Evolutionary conservation across 1,284 basidiomycete species (phyloP).

Genomic region (Leccinum griseonigrum): DNA sequence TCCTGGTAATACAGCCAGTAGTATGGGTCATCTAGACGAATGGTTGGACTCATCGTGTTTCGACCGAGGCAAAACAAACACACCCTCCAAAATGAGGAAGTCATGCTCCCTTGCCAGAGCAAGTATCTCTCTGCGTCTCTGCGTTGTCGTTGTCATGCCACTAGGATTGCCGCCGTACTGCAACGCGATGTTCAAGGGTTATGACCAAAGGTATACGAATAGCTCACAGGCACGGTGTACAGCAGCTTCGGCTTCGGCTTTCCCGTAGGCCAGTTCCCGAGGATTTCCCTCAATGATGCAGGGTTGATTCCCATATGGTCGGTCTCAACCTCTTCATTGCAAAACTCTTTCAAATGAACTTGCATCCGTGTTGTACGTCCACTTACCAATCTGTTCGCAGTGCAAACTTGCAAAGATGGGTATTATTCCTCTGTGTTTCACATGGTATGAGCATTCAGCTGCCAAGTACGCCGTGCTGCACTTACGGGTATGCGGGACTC

Average conservation of each 20-base stretch:
- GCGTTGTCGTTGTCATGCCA: slow-evolving; percentile 68
- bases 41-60: background rate
- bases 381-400: slow-evolving; percentile 60
- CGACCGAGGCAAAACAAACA: background rate
- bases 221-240: slow-evolving; percentile 71
- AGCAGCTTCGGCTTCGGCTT: slow-evolving; percentile 76
- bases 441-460: too few species aligned
- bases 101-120: slow-evolving; percentile 68
- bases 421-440: slow-evolving; percentile 48
- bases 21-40: slow-evolving; percentile 63
- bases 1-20: slow-evolving; percentile 27
- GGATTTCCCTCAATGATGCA: slow-evolving; percentile 53
- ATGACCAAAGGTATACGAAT: slow-evolving; percentile 18
- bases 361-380: background rate
- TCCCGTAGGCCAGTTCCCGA: slow-evolving; percentile 71
- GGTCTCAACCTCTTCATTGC: slow-evolving; percentile 57
- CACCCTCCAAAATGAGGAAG: slow-evolving; percentile 79
- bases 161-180: slow-evolving; percentile 80
- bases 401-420: slow-evolving; percentile 55
- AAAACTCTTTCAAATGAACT: background rate
- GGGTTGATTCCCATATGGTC: slow-evolving; percentile 74
- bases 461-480: background rate
- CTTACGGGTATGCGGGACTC: slow-evolving; percentile 4
- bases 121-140: slow-evolving; percentile 74
- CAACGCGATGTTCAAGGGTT: background rate